Evolutionary conservation across 495 filamentous ascomycete species (phyloP), one percentile per base, ranked within the genome.

Genomic region (Echria macrotheca): DNA sequence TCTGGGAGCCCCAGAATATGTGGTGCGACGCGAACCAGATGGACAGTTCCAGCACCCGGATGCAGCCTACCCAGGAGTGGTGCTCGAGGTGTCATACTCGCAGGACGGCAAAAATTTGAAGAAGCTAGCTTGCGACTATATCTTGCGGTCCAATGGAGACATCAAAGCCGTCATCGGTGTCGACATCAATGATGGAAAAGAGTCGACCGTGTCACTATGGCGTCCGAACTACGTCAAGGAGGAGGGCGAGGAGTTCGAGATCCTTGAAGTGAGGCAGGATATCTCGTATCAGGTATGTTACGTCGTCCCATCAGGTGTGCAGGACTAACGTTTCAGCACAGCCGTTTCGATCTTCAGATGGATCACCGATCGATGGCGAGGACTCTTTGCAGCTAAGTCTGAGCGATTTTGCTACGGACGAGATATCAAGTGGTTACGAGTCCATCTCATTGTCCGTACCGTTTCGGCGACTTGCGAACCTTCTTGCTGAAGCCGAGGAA

Each of bases 11-110:
- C 5, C 32, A 32, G 42, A 32, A 24, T 32, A 47, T 9, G 32
- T 14, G 32, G 44, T 47, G 44, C 44, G 44, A 36, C 44, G 44
- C 32, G 44, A 47, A 47, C 44, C 31, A 6, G 44, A 47, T 47
- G 44, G 44, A 24, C 17, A 47, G 44, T 37, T 47, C 32, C 44
- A 47, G 17, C 44, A 47, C 32, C 32, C 9, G 17, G 17, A 38
- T 35, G 31, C 31, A 14, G 29, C 44, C 17, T 47, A 47, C 44
- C 44, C 31, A 26, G 44, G 44, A 18, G 44, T 47, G 9, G 44
- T 47, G 31, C 29, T 47, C 11, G 44, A 47, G 14, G 44, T 47
- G 21, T 47, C 44, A 24, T 47, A 47, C 17, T 37, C 44, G 29
- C 44, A 47, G 19, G 44, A 47, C 18, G 32, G 44, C 24, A 47